phyloP scores from a whole-genome alignment of 768 basidiomycete genomes.

The Lactarius quietus region DNA sequence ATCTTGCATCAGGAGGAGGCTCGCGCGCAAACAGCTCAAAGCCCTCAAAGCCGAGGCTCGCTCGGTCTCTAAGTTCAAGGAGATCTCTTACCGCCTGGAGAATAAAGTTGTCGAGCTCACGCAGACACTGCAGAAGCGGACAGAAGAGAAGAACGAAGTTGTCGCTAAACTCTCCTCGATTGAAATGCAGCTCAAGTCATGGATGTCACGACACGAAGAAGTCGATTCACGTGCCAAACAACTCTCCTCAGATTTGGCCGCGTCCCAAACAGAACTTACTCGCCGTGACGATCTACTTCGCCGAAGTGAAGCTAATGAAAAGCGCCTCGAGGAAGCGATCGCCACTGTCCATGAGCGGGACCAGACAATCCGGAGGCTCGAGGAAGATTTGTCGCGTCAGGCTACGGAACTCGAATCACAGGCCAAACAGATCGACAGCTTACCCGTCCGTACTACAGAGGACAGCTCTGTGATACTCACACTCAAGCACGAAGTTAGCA shows the following conservation, averaged over 20 bases:
- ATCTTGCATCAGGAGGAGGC: slow-evolving; percentile 84
- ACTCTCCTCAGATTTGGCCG: slow-evolving; percentile 63
- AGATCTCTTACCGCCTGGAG: slow-evolving; percentile 95
- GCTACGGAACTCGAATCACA: slow-evolving; percentile 72
- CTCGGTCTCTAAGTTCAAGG: slow-evolving; percentile 97
- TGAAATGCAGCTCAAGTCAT: slow-evolving; percentile 82
- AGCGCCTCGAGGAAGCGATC: slow-evolving; percentile 71
- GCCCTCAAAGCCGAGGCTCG: slow-evolving; percentile 86
- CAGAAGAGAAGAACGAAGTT: slow-evolving; percentile 85
- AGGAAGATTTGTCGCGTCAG: slow-evolving; percentile 70
- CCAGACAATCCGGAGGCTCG: slow-evolving; percentile 73
- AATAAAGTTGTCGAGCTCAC: slow-evolving; percentile 99
- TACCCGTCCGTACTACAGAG: slow-evolving; percentile 67
- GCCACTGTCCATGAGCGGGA: slow-evolving; percentile 80
- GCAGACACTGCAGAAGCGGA: slow-evolving; percentile 86
- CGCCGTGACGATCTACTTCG: slow-evolving; percentile 71
- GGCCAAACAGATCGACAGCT: slow-evolving; percentile 62
- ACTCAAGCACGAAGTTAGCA: slow-evolving; percentile 90
- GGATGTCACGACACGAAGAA: slow-evolving; percentile 87
- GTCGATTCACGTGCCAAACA: slow-evolving; percentile 69
- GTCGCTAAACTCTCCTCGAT: slow-evolving; percentile 70
- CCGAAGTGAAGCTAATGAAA: slow-evolving; percentile 77
- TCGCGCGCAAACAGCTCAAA: slow-evolving; percentile 84
- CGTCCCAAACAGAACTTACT: slow-evolving; percentile 65
- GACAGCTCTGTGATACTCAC: slow-evolving; percentile 84